Conservation (phyloP, 208 protist genomes). For the Crithidia expoeki region DNA sequence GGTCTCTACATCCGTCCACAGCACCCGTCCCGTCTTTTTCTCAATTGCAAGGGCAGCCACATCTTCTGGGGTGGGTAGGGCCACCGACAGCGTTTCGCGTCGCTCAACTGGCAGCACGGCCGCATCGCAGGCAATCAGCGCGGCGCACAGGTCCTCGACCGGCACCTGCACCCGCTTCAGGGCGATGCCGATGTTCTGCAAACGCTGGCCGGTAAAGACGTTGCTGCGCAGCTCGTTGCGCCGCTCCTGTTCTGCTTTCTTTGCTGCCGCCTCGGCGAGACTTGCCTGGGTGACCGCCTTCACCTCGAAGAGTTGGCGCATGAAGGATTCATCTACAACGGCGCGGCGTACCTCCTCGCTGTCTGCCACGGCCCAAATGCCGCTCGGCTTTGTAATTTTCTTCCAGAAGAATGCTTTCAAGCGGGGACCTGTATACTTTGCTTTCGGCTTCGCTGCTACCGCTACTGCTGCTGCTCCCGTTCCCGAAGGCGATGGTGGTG, state of each 20-base stretch:
- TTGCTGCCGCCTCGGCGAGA: conserved; percentile 14
- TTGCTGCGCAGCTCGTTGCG: conserved; percentile 43
- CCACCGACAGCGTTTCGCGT: conserved; percentile 45
- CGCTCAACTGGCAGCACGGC: conserved; percentile 46
- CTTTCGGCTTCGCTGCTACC: conserved; percentile 20
- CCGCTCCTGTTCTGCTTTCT: conserved; percentile 25
- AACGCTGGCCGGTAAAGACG: conserved; percentile 58
- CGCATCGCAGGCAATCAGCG: conserved; percentile 61
- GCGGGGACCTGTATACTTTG: conserved; percentile 47
- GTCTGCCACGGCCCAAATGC: conserved; percentile 61
- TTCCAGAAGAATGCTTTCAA: conserved; percentile 89
- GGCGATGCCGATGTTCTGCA: conserved; percentile 80
- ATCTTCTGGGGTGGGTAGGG: conserved; percentile 62
- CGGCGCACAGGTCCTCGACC: conserved; percentile 48
- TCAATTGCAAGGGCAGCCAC: conserved; percentile 49
- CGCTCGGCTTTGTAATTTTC: conserved; percentile 58
- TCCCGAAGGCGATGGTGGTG: conserved; percentile 35
- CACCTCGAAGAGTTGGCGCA: conserved; percentile 63
- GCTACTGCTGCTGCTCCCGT: conserved; percentile 23
- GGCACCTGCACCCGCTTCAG: conserved; percentile 69
- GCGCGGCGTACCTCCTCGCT: conserved; percentile 18
- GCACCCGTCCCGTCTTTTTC: conserved; percentile 38
- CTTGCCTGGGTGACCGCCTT: conserved; percentile 24
- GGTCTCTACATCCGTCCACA: conserved; percentile 69
- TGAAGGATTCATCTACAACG: conserved; percentile 65